These are phyloP conservation scores for Gossypium davidsonii DNA, from an alignment of 441 rosid species.

Conservation along the genomic window DNA sequence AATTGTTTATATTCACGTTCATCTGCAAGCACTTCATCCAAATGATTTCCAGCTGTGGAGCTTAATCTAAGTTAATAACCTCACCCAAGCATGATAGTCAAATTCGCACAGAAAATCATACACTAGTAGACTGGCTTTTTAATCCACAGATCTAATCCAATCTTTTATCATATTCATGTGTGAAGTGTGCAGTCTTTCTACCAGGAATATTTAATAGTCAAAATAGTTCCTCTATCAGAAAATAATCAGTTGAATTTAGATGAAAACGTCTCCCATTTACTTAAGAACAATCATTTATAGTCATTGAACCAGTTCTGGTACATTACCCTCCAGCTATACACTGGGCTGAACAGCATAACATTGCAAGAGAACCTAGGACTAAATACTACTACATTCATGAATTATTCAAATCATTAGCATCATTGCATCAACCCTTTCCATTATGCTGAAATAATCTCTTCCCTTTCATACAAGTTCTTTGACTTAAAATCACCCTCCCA, in stretches of 20 bases:
- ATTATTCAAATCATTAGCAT: constrained; percentile 4
- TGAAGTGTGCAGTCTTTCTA: constrained; percentile 2
- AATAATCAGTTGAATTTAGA: background rate
- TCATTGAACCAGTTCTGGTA: background rate
- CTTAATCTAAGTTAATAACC: background rate
- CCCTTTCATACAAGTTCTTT: background rate
- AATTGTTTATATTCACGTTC: constrained; percentile 1
- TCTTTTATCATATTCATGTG: background rate
- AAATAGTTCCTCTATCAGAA: background rate
- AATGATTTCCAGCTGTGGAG: background rate
- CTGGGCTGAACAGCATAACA: background rate
- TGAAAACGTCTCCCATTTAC: background rate
- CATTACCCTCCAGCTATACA: background rate
- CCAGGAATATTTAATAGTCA: background rate
- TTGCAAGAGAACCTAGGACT: background rate
- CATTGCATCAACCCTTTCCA: background rate
- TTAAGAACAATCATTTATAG: background rate
- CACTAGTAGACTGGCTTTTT: background rate
- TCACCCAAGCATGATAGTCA: background rate
- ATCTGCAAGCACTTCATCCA: background rate
- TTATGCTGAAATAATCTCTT: background rate
- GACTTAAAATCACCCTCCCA: constrained; percentile 5
- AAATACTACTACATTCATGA: constrained; percentile 3
- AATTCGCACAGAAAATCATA: background rate
- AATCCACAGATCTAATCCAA: background rate